Evolutionary conservation across 1,139 yeast genomes (phyloP), one percentile per base, ranked within the genome.

Genomic region (Nakaseomyces delphensis): DNA sequence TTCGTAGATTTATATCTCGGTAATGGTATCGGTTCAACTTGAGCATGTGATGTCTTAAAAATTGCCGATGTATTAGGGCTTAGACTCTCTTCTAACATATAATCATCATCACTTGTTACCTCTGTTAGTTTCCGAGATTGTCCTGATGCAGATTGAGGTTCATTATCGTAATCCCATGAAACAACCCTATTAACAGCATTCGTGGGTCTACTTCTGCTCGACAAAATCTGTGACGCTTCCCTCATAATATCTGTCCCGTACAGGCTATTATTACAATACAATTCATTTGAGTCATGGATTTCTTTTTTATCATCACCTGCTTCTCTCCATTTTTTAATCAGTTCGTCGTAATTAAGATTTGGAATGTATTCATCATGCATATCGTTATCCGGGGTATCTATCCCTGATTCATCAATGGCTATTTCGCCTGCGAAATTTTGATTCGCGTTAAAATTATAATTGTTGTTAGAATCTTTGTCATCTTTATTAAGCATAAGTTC

Each of bases 301-400:
- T 27, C 39, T 16, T 30, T 30, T 14, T 14, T 31, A 13, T 31
- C 35, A 14, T 31, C 18, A 14, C 37, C 46, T 20, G 48, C 52
- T 24, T 48, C 49, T 13, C 47, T 49, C 66, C 66, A 63, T 29
- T 54, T 52, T 6, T 60, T 43, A 4, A 62, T 50, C 23, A 59
- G 52, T 14, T 59, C 53, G 29, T 60, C 58, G 41, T 74, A 77
- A 51, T 74, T 74, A 35, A 81, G 64, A 25, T 80, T 83, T 0
- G 89, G 87, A 13, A 82, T 72, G 53, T 81, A 82, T 55, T 82
- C 89, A 57, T 81, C 87, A 53, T 79, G 82, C 47, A 80, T 65
- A 1, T 83, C 84, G 39, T 29, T n/a, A 30, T 38, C 27, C 5
- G 11, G 19, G 3, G 18, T 29, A 29, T 30, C 27, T 10, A 16